phyloP scores from a whole-genome alignment of 768 basidiomycete genomes.

The Trametes villosa region DNA sequence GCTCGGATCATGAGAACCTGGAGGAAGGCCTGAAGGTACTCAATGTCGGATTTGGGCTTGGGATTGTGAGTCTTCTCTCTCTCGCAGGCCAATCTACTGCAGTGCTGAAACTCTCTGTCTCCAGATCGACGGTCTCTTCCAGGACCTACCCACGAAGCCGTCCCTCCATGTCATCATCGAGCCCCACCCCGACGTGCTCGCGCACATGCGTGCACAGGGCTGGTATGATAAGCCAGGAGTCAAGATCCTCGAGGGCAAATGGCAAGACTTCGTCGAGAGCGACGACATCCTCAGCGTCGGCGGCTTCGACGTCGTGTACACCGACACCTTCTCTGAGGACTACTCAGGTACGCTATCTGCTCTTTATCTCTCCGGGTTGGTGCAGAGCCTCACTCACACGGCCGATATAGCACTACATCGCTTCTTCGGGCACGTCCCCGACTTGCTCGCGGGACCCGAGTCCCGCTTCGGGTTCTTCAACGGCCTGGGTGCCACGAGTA shows the following conservation, averaged over 20 bases:
- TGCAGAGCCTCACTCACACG: neutral
- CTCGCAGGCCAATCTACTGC: neutral
- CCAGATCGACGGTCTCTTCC: conserved; percentile 86
- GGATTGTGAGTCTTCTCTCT: conserved; percentile 68
- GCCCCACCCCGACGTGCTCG: conserved; percentile 90
- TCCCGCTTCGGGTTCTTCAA: conserved; percentile 96
- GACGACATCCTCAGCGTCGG: conserved; percentile 63
- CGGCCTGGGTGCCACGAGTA: conserved; percentile 93
- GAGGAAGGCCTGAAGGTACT: conserved; percentile 63
- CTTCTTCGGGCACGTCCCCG: conserved; percentile 83
- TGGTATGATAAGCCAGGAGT: conserved; percentile 84
- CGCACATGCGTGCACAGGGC: conserved; percentile 71
- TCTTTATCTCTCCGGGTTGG: neutral
- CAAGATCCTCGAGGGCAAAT: conserved; percentile 83
- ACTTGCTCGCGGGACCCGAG: conserved; percentile 72
- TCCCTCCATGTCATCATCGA: conserved; percentile 88
- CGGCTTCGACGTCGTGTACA: conserved; percentile 89
- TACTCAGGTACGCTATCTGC: conserved; percentile 56
- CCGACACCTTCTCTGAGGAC: conserved; percentile 91
- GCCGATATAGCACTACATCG: conserved; percentile 58
- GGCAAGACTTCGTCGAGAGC: conserved; percentile 83
- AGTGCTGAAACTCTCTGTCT: conserved; percentile 1
- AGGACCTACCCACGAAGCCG: conserved; percentile 62
- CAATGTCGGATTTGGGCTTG: conserved; percentile 94
- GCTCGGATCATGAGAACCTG: conserved; percentile 51